Conservation (phyloP, 2,329 filamentous ascomycete genomes). For the Phoma sp. region DNA sequence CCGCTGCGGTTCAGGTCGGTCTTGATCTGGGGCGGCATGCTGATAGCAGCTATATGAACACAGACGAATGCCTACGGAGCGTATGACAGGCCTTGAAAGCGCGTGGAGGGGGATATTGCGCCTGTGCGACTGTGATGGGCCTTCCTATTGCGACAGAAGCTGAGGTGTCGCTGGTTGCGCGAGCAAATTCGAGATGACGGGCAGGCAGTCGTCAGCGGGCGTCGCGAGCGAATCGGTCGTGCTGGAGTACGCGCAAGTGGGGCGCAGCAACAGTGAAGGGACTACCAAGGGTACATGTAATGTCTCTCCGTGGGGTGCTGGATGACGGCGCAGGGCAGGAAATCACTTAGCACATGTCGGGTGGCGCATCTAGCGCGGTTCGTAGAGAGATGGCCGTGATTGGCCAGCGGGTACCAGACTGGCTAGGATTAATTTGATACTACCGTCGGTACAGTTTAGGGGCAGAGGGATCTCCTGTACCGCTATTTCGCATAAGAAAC, state of each 20-base stretch:
- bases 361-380: conserved; percentile 11
- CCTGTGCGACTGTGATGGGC: conserved; percentile 4
- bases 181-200: neutral
- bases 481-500: conserved; percentile 32
- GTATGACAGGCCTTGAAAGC: conserved; percentile 11
- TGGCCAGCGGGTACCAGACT: conserved; percentile 3
- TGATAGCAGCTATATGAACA: neutral
- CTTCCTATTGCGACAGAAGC: conserved; percentile 3
- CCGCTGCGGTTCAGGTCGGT: conserved; percentile 93
- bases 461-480: conserved; percentile 34
- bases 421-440: conserved; percentile 13
- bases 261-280: conserved; percentile 9
- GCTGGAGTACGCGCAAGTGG: conserved; percentile 14
- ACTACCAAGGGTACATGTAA: neutral
- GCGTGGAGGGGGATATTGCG: conserved; percentile 2
- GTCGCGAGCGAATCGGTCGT: conserved; percentile 8
- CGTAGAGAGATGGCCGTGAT: conserved; percentile 12
- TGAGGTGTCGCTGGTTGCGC: neutral
- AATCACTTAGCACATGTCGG: neutral
- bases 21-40: conserved; percentile 91
- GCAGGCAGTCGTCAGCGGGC: neutral
- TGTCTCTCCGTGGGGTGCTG: conserved; percentile 12
- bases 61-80: neutral
- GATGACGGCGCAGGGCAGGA: conserved; percentile 6
- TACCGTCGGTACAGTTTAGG: conserved; percentile 14